Evolutionary conservation across 129 eudicot genomes (phyloP).

Genomic region (Tagetes patula): DNA sequence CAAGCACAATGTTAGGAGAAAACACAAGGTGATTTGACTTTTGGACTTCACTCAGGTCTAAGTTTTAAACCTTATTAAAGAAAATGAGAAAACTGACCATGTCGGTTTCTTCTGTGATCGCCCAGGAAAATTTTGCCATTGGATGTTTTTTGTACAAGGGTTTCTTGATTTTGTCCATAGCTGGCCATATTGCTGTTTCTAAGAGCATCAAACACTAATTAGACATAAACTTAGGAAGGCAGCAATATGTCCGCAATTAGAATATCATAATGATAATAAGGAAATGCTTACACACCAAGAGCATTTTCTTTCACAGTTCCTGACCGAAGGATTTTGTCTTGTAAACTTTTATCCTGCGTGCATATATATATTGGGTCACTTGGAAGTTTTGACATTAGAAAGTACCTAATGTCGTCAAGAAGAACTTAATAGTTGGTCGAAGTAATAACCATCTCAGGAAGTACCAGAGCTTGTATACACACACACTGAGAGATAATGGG

Average conservation of each 20-base stretch:
- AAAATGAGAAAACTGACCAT: constrained; percentile 54
- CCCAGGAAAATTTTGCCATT: constrained; percentile 93
- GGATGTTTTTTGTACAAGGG: constrained; percentile 93
- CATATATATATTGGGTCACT: constrained; percentile 16
- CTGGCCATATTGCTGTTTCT: constrained; percentile 41
- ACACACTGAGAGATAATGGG: background rate
- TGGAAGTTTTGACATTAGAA: constrained; percentile 12
- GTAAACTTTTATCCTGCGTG: constrained; percentile 78
- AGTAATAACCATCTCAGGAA: background rate
- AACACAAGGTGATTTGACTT: background rate
- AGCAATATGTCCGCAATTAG: constrained; percentile 6
- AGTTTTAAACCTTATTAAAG: background rate
- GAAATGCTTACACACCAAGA: constrained; percentile 56
- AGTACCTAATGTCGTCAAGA: constrained; percentile 5
- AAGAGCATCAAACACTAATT: constrained; percentile 23
- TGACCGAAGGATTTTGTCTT: constrained; percentile 63
- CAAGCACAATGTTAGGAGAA: background rate
- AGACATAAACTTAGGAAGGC: background rate
- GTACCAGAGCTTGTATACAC: background rate
- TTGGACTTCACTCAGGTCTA: background rate
- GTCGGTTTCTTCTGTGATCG: constrained; percentile 75
- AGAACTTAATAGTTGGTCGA: constrained; percentile 1
- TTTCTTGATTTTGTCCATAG: constrained; percentile 74
- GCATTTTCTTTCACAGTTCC: constrained; percentile 56
- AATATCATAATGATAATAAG: constrained; percentile 4